Conservation (phyloP, 1,139 yeast genomes). For the Hanseniaspora gamundiae region DNA sequence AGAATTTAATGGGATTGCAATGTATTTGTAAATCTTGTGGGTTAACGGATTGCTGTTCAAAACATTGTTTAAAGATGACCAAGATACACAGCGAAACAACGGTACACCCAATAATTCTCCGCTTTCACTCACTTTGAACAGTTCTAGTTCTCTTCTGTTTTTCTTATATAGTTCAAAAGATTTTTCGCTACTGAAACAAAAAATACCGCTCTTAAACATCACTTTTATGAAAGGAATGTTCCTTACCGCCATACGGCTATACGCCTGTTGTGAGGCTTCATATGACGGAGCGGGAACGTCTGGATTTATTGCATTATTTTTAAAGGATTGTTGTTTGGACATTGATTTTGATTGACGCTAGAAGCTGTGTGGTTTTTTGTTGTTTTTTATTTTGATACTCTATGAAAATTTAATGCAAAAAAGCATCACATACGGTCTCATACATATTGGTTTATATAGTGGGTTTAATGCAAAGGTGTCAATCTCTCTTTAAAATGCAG, state of each 20-base stretch:
- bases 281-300: too few species aligned
- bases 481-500: too few species aligned
- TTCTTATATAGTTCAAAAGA: slow-evolving; percentile 18
- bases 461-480: too few species aligned
- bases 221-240: slow-evolving; percentile 22
- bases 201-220: slow-evolving; percentile 21
- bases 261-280: too few species aligned
- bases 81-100: slow-evolving; percentile 22
- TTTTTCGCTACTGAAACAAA: slow-evolving; percentile 23
- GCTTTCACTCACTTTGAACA: slow-evolving; percentile 8
- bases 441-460: too few species aligned
- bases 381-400: too few species aligned
- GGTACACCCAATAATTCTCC: slow-evolving; percentile 24
- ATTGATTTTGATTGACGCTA: too few species aligned
- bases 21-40: slow-evolving; percentile 22
- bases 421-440: too few species aligned
- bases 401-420: too few species aligned
- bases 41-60: slow-evolving; percentile 20
- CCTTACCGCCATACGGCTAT: not conserved
- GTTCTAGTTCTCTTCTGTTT: slow-evolving; percentile 19
- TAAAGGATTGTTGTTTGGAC: too few species aligned
- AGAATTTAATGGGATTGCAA: slow-evolving; percentile 8
- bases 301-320: too few species aligned
- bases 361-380: too few species aligned
- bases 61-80: slow-evolving; percentile 19